Conservation (phyloP, 495 filamentous ascomycete species). For the Penicillium ucsense region DNA sequence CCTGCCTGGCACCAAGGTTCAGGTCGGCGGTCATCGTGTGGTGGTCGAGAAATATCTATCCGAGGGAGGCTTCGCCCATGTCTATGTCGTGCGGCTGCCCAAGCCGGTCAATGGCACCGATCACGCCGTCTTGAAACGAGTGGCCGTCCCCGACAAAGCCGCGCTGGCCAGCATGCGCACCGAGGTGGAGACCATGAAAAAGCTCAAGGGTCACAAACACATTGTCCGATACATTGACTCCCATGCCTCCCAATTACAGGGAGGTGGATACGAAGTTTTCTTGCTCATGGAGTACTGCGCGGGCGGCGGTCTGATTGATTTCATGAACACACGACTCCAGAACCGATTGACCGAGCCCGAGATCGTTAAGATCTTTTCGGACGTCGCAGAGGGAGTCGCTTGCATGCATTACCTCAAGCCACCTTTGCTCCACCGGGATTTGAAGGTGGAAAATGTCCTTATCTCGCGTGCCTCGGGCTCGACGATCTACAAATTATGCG, state of each 20-base stretch:
- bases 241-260: constrained; percentile 86
- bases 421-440: constrained; percentile 82
- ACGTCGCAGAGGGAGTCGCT: constrained; percentile 90
- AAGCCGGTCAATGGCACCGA: constrained; percentile 71
- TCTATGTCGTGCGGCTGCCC: constrained; percentile 86
- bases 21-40: constrained; percentile 85
- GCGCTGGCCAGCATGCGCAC: constrained; percentile 91
- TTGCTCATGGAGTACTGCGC: constrained; percentile 88
- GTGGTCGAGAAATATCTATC: constrained; percentile 98
- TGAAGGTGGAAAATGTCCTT: constrained; percentile 97
- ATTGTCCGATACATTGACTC: constrained; percentile 98
- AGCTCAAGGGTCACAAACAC: constrained; percentile 86
- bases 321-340: constrained; percentile 97
- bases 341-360: constrained; percentile 96
- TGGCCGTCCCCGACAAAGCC: constrained; percentile 95
- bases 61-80: constrained; percentile 96
- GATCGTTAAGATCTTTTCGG: constrained; percentile 91
- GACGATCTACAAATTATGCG: constrained; percentile 83
- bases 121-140: constrained; percentile 83
- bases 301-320: constrained; percentile 91
- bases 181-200: constrained; percentile 99
- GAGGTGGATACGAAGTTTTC: constrained; percentile 95
- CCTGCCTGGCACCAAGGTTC: constrained; percentile 85
- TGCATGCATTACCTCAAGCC: constrained; percentile 99
- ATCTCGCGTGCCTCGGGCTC: constrained; percentile 57